Base-by-base conservation (phyloP, 2,329 filamentous ascomycete species). In the Pseudopyricularia cyperi region DNA sequence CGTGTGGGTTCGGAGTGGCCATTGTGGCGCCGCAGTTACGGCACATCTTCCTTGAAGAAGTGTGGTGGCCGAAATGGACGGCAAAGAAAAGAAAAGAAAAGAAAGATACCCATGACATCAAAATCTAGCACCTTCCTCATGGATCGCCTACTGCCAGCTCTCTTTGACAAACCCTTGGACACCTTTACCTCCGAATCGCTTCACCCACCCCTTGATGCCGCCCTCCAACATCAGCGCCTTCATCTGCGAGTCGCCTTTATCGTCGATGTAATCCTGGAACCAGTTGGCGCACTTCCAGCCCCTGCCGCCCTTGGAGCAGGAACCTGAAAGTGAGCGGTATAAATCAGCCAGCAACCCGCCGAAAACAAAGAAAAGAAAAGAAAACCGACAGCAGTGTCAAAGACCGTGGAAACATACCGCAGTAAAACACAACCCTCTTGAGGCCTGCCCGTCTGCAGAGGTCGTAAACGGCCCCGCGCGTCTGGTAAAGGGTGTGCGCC, bases 121-220 rank as follows among this genome's bases (percentile, higher is more conserved):
- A n/a, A 15, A 19, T 7, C 3, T 39, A 8, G n/a, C 3, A 17
- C n/a, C 11, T 19, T 19, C 5, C n/a, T 39, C 34, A 12, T n/a
- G 9, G n/a, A n/a, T n/a, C n/a, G 15, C n/a, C 37, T 49, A 49
- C 52, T 55, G 53, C 69, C 69, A 71, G 49, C 52, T 59, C 52
- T 65, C 62, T 49, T 71, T 69, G 50, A 77, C 72, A 59, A 76
- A 79, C 32, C 64, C 70, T 52, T 76, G 71, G 67, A 79, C 73
- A 60, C 72, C 60, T 28, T 65, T 60, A 7, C 72, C 70, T 22
- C 67, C 66, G 55, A 72, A 75, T 26, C 65, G 65, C 52, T 67
- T 71, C n/a, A 74, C 72, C 76, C 76, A 80, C 6, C 73, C 74
- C 52, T 75, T 74, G 56, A 80, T 71, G 4, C 76, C 77, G 9